Evolutionary conservation across 257 asterid species (phyloP).

Genomic region (Parsonsia alboflavescens): DNA sequence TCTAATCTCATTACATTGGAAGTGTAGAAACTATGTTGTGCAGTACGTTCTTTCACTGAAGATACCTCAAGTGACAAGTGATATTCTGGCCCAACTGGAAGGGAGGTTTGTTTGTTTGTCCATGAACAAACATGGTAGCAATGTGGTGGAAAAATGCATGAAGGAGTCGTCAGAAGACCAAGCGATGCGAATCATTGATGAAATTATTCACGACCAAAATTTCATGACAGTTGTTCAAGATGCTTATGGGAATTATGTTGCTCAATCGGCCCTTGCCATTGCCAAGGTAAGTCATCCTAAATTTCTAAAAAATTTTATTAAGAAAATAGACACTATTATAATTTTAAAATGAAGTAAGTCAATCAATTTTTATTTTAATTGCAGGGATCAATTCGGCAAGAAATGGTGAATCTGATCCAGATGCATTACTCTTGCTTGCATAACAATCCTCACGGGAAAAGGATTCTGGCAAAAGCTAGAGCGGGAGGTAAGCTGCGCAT

Average conservation of each 20-base stretch:
- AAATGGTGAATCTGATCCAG: constrained; percentile 20
- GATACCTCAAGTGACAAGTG: constrained; percentile 13
- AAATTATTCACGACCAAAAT: constrained; percentile 33
- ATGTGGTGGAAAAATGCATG: constrained; percentile 63
- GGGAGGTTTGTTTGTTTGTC: constrained; percentile 42
- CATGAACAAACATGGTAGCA: constrained; percentile 54
- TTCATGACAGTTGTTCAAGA: constrained; percentile 52
- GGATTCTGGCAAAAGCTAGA: constrained; percentile 39
- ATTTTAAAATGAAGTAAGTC: too few relatives aligned
- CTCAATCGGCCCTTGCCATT: constrained; percentile 39
- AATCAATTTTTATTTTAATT: too few relatives aligned
- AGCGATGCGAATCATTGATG: constrained; percentile 25
- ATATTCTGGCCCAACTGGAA: constrained; percentile 26
- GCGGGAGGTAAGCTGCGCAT: constrained; percentile 24
- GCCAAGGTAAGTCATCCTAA: constrained; percentile 34
- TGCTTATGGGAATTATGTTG: constrained; percentile 69
- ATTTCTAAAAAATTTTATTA: too few relatives aligned
- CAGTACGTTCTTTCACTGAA: constrained; percentile 36
- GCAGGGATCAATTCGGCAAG: constrained; percentile 37
- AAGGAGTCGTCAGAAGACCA: constrained; percentile 22
- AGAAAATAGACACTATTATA: too few relatives aligned
- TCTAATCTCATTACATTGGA: too few relatives aligned
- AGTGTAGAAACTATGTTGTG: constrained; percentile 61
- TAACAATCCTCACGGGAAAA: constrained; percentile 66
- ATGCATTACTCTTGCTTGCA: constrained; percentile 32